Evolutionary conservation across 73 alveolate genomes (phyloP).

Genomic region (Stentor coeruleus): DNA sequence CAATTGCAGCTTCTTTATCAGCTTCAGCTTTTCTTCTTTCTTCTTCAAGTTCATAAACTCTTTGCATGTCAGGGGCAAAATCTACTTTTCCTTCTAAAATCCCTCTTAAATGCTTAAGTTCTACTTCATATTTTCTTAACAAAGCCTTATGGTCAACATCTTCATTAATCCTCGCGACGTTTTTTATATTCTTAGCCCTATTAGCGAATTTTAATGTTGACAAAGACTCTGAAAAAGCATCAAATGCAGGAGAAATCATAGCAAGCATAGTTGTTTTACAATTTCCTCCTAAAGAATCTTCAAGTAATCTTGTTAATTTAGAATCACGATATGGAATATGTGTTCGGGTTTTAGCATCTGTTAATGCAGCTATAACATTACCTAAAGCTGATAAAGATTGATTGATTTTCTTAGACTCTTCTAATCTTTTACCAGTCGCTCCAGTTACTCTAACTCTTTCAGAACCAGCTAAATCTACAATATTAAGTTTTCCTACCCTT

Average conservation of each 20-base stretch:
- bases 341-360: neutral
- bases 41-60: too few species aligned
- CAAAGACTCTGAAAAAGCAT: slow-evolving; percentile 93
- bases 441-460: slow-evolving; percentile 70
- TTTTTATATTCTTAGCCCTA: slow-evolving; percentile 96
- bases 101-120: slow-evolving; percentile 73
- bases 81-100: slow-evolving; percentile 75
- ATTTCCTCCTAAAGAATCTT: neutral
- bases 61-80: slow-evolving; percentile 59
- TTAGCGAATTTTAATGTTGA: slow-evolving; percentile 98
- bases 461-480: slow-evolving; percentile 84
- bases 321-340: slow-evolving; percentile 34
- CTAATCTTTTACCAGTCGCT: slow-evolving; percentile 67
- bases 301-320: neutral
- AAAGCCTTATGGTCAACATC: slow-evolving; percentile 91
- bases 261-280: slow-evolving; percentile 80
- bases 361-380: neutral
- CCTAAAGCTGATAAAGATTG: slow-evolving; percentile 46
- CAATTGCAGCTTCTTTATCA: slow-evolving; percentile 85
- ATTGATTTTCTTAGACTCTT: slow-evolving; percentile 73
- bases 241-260: slow-evolving; percentile 96
- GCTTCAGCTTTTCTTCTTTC: slow-evolving; percentile 75
- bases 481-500: slow-evolving; percentile 42
- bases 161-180: slow-evolving; percentile 87
- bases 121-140: slow-evolving; percentile 90